Percentiles rank a stretch among this genome's conserved stretches.
phyloP scores from a whole-genome alignment of 176 grass and related monocot genomes.

The Avena atlantica region DNA sequence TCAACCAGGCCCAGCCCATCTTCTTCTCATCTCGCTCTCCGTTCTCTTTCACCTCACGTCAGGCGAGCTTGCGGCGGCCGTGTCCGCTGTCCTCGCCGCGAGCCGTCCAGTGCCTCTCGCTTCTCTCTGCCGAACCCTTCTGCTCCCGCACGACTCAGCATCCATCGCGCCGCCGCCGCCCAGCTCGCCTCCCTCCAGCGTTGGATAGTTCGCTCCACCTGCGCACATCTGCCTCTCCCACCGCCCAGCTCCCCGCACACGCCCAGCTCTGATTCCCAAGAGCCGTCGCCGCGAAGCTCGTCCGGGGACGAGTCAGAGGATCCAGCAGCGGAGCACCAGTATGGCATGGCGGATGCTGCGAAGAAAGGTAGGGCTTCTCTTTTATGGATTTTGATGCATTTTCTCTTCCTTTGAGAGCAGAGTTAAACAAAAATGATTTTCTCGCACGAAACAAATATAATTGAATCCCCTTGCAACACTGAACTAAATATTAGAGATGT shows the following conservation, averaged over 20 bases:
- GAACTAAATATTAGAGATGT: background rate
- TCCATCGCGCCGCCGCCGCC: background rate
- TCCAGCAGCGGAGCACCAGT: background rate
- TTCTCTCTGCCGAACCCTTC: background rate
- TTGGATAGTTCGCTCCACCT: background rate
- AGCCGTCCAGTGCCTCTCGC: background rate
- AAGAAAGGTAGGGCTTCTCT: constrained; percentile 44
- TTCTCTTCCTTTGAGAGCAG: background rate
- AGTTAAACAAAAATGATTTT: background rate
- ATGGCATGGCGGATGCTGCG: constrained; percentile 67
- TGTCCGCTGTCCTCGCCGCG: too few relatives aligned
- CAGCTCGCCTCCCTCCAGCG: background rate
- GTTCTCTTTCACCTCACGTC: too few relatives aligned
- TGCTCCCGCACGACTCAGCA: background rate
- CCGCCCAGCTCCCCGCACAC: background rate
- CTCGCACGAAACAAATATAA: background rate
- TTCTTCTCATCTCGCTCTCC: too few relatives aligned
- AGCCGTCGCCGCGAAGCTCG: background rate
- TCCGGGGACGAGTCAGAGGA: background rate
- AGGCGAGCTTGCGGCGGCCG: too few relatives aligned
- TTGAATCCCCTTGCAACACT: background rate
- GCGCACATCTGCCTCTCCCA: background rate
- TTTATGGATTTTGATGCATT: background rate
- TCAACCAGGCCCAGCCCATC: too few relatives aligned
- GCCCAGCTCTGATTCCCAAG: background rate